Evolutionary conservation across 2,329 filamentous ascomycete genomes (phyloP).

Genomic region (Lithohypha guttulata): DNA sequence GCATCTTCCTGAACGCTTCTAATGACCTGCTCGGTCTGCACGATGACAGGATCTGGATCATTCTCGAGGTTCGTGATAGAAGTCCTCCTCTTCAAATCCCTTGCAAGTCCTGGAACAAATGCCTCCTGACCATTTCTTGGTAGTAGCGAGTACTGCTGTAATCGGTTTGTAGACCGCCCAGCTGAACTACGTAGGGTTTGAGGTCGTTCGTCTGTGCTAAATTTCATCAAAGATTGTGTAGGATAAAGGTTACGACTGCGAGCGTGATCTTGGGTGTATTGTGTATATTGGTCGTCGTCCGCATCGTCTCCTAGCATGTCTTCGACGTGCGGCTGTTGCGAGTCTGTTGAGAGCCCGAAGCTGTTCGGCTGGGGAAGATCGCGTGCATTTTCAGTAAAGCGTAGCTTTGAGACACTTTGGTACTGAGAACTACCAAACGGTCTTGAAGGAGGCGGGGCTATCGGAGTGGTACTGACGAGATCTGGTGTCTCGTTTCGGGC

Average conservation of each 20-base stretch:
- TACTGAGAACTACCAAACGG: constrained; percentile 43
- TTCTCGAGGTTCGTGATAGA: constrained; percentile 46
- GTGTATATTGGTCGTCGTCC: constrained; percentile 30
- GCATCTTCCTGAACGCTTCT: constrained; percentile 48
- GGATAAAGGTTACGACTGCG: constrained; percentile 8
- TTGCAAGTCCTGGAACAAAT: constrained; percentile 60
- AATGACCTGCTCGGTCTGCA: constrained; percentile 64
- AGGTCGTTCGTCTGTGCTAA: constrained; percentile 33
- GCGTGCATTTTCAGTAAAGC: constrained; percentile 18
- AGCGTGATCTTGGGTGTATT: constrained; percentile 10
- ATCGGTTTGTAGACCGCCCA: constrained; percentile 11
- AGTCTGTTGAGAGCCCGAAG: constrained; percentile 15
- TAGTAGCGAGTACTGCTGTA: constrained; percentile 17
- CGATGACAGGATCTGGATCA: constrained; percentile 61
- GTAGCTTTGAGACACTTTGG: constrained; percentile 28
- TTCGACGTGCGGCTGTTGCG: constrained; percentile 12
- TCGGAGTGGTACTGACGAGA: constrained; percentile 34
- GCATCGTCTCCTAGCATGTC: constrained; percentile 27
- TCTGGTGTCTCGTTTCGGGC: constrained; percentile 13
- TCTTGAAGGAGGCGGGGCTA: constrained; percentile 42
- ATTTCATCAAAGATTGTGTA: constrained; percentile 24
- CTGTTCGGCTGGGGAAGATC: constrained; percentile 13
- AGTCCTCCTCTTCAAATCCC: constrained; percentile 50
- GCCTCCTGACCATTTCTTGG: constrained; percentile 42
- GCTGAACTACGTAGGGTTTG: constrained; percentile 9